Evolutionary conservation across 2,329 filamentous ascomycete species (phyloP), one percentile per base, ranked within the genome.

Genomic region (Fusarium floridanum): DNA sequence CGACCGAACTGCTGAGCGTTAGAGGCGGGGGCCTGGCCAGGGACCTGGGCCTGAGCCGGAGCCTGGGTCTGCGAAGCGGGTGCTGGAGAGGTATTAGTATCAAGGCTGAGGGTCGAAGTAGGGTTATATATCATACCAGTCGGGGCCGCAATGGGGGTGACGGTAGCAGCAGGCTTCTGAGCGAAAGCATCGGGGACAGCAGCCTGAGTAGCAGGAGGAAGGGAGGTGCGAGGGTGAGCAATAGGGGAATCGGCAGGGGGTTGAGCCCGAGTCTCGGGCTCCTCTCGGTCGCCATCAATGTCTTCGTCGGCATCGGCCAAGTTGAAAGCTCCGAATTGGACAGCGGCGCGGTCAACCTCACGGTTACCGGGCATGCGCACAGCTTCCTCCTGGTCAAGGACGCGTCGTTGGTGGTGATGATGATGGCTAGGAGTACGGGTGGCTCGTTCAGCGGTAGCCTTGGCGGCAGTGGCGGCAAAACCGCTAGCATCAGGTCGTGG

Each of bases 281-380:
- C 95, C 85, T 99, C 97, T 72, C 95, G 91, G 80, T 98, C 95
- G 74, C 96, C 95, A 80, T 98, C 97, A 73, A 98, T 94, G 79
- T 98, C 95, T 64, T 95, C 93, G 59, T 95, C 93, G 70, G 90
- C 90, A 63, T 92, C 95, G 81, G 94, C 95, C 79, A 99, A 84
- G 80, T 93, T 97, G 88, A 99, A 94, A 82, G 95, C 97, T 73
- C 97, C 97, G 82, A 99, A 99, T 82, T 98, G 96, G 59, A 99
- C 95, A 60, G 95, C 94, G 76, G 96, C 91, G 78, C 95, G 92
- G 82, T 98, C 96, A 32, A 99, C 93, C 63, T 97, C 95, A 77
- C 97, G 95, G 86, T 98, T 98, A 70, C 94, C 95, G 55, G 97
- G 97, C 96, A 99, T 98, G 75, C 98, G 95, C 45, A 99, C 97